Evolutionary conservation across 345 rosid genomes (phyloP).

Genomic region (Corchorus olitorius): DNA sequence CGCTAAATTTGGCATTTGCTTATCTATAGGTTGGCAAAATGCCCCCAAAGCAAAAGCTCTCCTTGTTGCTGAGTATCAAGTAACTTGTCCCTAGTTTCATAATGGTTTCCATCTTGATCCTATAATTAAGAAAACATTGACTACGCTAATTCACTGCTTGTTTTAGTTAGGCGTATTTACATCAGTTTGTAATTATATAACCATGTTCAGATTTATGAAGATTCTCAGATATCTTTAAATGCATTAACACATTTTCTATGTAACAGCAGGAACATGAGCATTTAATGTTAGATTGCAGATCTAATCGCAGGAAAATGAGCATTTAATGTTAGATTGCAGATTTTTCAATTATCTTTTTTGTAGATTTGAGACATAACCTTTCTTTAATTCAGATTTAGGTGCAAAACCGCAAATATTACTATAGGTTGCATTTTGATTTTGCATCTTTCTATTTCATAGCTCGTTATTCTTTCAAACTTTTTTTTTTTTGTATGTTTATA

Average conservation of each 20-base stretch:
- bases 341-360: not conserved
- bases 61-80: not conserved
- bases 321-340: not conserved
- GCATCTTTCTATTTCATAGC: not conserved
- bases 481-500: not conserved
- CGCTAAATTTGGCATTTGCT: not conserved
- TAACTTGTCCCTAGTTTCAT: conserved; percentile 6
- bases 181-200: not conserved
- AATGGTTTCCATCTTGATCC: not conserved
- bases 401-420: too few relatives aligned
- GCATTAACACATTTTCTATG: not conserved
- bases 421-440: conserved; percentile 12
- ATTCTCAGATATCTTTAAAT: not conserved
- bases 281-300: not conserved
- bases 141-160: not conserved
- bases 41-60: not conserved
- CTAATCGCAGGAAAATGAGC: too few relatives aligned
- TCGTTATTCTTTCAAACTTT: not conserved
- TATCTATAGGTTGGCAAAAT: not conserved
- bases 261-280: not conserved
- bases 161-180: not conserved
- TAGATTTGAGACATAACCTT: not conserved
- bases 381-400: not conserved
- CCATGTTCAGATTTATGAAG: not conserved
- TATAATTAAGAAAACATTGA: not conserved